A percentile compares a stretch with the other conserved stretches of the same genome.
These are phyloP conservation scores for Yamadazyma blattariae DNA, from an alignment of 1,139 yeast genomes.

Conservation along the genomic window DNA sequence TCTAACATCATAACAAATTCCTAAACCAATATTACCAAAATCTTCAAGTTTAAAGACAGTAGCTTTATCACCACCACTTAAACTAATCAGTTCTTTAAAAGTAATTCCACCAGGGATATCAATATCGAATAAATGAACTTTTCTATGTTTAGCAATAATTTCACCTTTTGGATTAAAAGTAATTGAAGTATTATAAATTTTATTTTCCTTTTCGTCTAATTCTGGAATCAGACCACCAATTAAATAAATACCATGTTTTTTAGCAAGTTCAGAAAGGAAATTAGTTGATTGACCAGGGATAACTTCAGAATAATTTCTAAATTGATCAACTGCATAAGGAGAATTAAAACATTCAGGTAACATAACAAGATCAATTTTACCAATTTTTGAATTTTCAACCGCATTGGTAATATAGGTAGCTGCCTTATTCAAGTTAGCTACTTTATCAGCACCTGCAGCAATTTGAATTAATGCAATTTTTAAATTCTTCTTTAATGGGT, in stretches of 20 bases:
- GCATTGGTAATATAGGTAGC: conserved; percentile 50
- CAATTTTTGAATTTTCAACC: conserved; percentile 43
- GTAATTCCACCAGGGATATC: conserved; percentile 88
- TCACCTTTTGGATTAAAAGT: conserved; percentile 71
- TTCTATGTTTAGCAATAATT: conserved; percentile 81
- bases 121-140: conserved; percentile 86
- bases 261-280: conserved; percentile 63
- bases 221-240: conserved; percentile 96
- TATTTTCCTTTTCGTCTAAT: conserved; percentile 44
- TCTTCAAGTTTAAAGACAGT: conserved; percentile 71
- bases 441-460: conserved; percentile 66
- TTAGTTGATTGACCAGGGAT: conserved; percentile 74
- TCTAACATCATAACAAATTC: conserved; percentile 89
- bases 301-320: conserved; percentile 77
- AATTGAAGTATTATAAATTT: conserved; percentile 77
- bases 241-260: conserved; percentile 54
- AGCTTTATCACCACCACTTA: conserved; percentile 76
- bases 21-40: conserved; percentile 79
- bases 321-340: conserved; percentile 86
- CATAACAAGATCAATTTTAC: conserved; percentile 57
- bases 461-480: conserved; percentile 78
- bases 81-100: conserved; percentile 75
- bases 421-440: conserved; percentile 56
- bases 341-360: conserved; percentile 94
- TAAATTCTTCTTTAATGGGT: conserved; percentile 29